Conservation (phyloP, 805 yeast species). For the Starmerella vitae region DNA sequence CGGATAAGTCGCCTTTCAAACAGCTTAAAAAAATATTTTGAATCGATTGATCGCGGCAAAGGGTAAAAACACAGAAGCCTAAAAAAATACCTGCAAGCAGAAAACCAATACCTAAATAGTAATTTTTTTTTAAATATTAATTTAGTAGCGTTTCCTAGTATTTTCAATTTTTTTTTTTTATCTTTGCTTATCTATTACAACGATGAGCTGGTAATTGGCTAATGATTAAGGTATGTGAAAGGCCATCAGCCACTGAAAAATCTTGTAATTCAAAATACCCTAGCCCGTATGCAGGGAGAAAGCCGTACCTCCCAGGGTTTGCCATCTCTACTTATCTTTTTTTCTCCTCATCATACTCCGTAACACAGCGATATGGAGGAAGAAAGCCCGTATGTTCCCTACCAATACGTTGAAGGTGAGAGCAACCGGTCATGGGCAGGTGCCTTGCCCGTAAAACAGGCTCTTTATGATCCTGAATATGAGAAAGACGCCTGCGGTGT, state of each 20-base stretch:
- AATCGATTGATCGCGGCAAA: too few relatives aligned
- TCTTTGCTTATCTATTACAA: too few relatives aligned
- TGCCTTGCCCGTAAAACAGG: slow-evolving; percentile 71
- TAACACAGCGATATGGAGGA: slow-evolving; percentile 9
- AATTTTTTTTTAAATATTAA: too few relatives aligned
- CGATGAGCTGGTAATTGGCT: too few relatives aligned
- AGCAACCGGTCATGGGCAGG: slow-evolving; percentile 86
- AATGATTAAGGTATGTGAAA: too few relatives aligned
- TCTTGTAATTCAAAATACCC: not conserved
- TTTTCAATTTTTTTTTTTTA: too few relatives aligned
- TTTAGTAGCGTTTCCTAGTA: too few relatives aligned
- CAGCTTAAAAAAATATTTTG: too few relatives aligned
- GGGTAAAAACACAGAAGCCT: too few relatives aligned
- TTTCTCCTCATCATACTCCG: not conserved
- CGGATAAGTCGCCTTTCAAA: too few relatives aligned
- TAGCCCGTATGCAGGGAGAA: not conserved
- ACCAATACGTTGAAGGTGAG: slow-evolving; percentile 59
- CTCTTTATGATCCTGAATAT: slow-evolving; percentile 81
- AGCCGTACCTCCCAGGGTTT: not conserved
- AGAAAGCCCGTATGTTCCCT: slow-evolving; percentile 27
- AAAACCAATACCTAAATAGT: too few relatives aligned
- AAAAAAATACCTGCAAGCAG: too few relatives aligned
- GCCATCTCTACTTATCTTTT: not conserved
- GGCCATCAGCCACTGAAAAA: not conserved
- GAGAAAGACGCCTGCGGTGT: slow-evolving; percentile 99